Percentiles rank a stretch among this genome's conserved stretches.
These are phyloP conservation scores for Russula sp. DNA, from an alignment of 768 basidiomycete species.

Conservation along the genomic window DNA sequence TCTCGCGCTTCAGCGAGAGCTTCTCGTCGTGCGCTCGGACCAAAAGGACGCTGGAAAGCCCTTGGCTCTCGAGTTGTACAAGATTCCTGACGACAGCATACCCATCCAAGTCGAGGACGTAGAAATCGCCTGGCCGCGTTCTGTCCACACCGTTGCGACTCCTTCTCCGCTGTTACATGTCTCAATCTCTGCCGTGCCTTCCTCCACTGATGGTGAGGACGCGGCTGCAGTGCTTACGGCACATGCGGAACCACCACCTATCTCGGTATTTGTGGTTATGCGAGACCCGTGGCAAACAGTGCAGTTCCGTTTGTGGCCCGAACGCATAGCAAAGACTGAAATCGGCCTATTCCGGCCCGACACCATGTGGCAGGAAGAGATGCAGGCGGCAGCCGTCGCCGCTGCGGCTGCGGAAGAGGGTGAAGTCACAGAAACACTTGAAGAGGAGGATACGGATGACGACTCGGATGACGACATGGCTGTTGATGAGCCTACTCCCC, in stretches of 20 bases:
- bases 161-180: constrained; percentile 10
- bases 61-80: constrained; percentile 25
- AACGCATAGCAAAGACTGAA: constrained; percentile 24
- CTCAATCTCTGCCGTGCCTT: constrained; percentile 22
- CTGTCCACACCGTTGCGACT: constrained; percentile 24
- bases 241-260: constrained; percentile 23
- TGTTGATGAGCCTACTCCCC: constrained; percentile 7
- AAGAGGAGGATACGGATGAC: neutral
- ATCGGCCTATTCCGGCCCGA: constrained; percentile 20
- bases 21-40: constrained; percentile 28
- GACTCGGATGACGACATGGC: constrained; percentile 19
- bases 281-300: constrained; percentile 25
- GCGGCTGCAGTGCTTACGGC: constrained; percentile 18
- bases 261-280: constrained; percentile 27
- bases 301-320: constrained; percentile 28
- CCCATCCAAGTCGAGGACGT: neutral
- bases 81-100: constrained; percentile 19
- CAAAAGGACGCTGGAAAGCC: constrained; percentile 16
- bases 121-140: constrained; percentile 18
- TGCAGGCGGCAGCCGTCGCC: constrained; percentile 13
- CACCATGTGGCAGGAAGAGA: constrained; percentile 21
- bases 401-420: constrained; percentile 17
- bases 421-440: constrained; percentile 12
- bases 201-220: constrained; percentile 21
- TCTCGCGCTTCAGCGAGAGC: constrained; percentile 24